A percentile compares a stretch with the other conserved stretches of the same genome.
phyloP scores from a whole-genome alignment of 202 grass and related monocot genomes.

The Zizania palustris region DNA sequence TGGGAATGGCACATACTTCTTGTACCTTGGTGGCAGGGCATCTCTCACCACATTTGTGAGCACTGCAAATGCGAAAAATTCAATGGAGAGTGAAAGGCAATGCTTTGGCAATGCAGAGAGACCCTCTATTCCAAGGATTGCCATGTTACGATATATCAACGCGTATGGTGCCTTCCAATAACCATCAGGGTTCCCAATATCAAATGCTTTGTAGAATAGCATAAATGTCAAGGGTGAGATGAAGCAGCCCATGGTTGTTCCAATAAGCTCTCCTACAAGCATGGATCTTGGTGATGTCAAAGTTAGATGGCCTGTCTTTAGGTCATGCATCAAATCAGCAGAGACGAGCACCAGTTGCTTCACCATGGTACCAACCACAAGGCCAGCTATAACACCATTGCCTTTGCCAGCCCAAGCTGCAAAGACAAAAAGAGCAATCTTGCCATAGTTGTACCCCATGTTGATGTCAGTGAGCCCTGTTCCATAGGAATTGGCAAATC shows the following conservation, averaged over 20 bases:
- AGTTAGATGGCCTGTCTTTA: slow-evolving; percentile 63
- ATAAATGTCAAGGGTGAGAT: slow-evolving; percentile 60
- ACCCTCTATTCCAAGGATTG: slow-evolving; percentile 62
- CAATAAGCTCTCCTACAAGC: slow-evolving; percentile 55
- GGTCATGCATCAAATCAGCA: slow-evolving; percentile 65
- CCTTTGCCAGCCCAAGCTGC: slow-evolving; percentile 59
- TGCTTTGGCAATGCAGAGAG: slow-evolving; percentile 57
- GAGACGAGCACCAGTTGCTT: slow-evolving; percentile 63
- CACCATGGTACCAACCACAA: slow-evolving; percentile 54
- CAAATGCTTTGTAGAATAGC: slow-evolving; percentile 69
- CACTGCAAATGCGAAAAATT: slow-evolving; percentile 58
- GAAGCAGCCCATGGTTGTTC: slow-evolving; percentile 58
- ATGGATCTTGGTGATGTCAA: slow-evolving; percentile 64
- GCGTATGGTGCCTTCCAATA: slow-evolving; percentile 68
- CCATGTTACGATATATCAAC: slow-evolving; percentile 72
- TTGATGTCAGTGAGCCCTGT: slow-evolving; percentile 68
- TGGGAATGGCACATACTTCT: slow-evolving; percentile 47
- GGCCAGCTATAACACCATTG: slow-evolving; percentile 54
- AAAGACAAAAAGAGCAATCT: slow-evolving; percentile 58
- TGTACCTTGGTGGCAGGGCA: slow-evolving; percentile 40
- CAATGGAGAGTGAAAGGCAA: slow-evolving; percentile 56
- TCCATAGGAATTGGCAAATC: slow-evolving; percentile 66
- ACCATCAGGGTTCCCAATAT: slow-evolving; percentile 61
- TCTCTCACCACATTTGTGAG: slow-evolving; percentile 46
- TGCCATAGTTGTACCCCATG: slow-evolving; percentile 74